Evolutionary conservation across 148 eudicot species (phyloP).

Genomic region (Amaranthus palmeri): DNA sequence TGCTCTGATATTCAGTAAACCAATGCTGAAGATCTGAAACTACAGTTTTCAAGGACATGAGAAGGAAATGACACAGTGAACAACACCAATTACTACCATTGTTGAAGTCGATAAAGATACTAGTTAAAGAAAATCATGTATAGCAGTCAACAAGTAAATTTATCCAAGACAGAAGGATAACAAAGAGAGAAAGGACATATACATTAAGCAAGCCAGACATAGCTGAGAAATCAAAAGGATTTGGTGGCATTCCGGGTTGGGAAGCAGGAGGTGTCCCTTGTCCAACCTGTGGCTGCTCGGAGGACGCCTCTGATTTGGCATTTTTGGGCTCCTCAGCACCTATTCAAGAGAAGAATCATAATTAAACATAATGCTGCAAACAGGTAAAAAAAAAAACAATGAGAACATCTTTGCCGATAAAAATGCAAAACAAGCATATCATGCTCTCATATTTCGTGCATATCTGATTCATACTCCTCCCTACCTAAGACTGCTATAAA

Average conservation of each 20-base stretch:
- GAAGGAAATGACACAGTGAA: background rate
- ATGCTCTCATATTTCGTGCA: background rate
- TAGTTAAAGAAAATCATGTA: background rate
- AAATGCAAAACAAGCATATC: background rate
- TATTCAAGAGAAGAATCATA: slow-evolving; percentile 29
- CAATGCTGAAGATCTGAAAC: background rate
- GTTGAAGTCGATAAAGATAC: background rate
- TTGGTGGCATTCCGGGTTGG: slow-evolving; percentile 48
- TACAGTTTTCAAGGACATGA: background rate
- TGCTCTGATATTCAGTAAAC: background rate
- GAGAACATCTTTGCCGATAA: background rate
- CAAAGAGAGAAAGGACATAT: slow-evolving; percentile 11
- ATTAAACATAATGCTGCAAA: slow-evolving; percentile 3
- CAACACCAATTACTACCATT: background rate
- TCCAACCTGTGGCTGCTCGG: slow-evolving; percentile 42
- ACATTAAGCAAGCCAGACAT: slow-evolving; percentile 89
- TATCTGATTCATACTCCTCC: background rate
- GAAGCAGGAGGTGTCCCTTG: slow-evolving; percentile 42
- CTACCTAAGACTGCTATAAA: background rate
- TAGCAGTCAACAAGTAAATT: background rate
- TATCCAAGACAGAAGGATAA: background rate
- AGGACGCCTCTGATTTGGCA: slow-evolving; percentile 39
- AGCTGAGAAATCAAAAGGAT: slow-evolving; percentile 94
- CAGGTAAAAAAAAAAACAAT: background rate
- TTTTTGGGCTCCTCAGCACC: slow-evolving; percentile 30